These are phyloP conservation scores for Stramenopiles sp. DNA, from an alignment of 352 stramenopile species.

Conservation along the genomic window DNA sequence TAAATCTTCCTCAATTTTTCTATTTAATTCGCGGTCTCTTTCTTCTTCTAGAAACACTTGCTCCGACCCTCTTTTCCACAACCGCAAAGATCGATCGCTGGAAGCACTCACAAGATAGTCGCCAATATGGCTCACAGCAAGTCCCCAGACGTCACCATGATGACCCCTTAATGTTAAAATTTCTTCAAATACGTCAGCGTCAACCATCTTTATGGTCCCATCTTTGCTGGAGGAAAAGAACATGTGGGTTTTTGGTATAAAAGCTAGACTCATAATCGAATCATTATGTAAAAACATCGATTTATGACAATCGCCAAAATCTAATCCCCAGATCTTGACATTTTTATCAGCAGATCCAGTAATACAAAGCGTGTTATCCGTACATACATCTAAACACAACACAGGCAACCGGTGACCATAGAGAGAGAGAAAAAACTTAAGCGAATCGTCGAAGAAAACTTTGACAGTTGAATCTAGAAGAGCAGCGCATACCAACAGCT, in stretches of 20 bases:
- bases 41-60: slow-evolving; percentile 96
- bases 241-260: slow-evolving; percentile 87
- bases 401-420: slow-evolving; percentile 98
- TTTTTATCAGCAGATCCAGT: slow-evolving; percentile 95
- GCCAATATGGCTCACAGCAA: slow-evolving; percentile 65
- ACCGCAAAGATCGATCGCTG: slow-evolving; percentile 85
- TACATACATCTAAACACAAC: slow-evolving; percentile 88
- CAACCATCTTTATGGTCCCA: slow-evolving; percentile 88
- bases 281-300: slow-evolving; percentile 95
- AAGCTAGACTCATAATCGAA: slow-evolving; percentile 85
- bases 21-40: slow-evolving; percentile 70
- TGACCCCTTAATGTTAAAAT: slow-evolving; percentile 57
- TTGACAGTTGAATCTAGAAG: slow-evolving; percentile 93
- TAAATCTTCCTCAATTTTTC: too few relatives aligned
- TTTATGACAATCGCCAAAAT: slow-evolving; percentile 98
- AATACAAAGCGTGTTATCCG: slow-evolving; percentile 87
- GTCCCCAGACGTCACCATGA: slow-evolving; percentile 44
- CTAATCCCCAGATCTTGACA: slow-evolving; percentile 96
- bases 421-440: slow-evolving; percentile 97
- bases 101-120: slow-evolving; percentile 81
- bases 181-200: slow-evolving; percentile 91
- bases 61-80: slow-evolving; percentile 87
- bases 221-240: slow-evolving; percentile 97
- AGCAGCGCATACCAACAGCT: slow-evolving; percentile 61
- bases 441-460: slow-evolving; percentile 96